Evolutionary conservation across 352 stramenopile species (phyloP).

Genomic region (Pythium brassicae): DNA sequence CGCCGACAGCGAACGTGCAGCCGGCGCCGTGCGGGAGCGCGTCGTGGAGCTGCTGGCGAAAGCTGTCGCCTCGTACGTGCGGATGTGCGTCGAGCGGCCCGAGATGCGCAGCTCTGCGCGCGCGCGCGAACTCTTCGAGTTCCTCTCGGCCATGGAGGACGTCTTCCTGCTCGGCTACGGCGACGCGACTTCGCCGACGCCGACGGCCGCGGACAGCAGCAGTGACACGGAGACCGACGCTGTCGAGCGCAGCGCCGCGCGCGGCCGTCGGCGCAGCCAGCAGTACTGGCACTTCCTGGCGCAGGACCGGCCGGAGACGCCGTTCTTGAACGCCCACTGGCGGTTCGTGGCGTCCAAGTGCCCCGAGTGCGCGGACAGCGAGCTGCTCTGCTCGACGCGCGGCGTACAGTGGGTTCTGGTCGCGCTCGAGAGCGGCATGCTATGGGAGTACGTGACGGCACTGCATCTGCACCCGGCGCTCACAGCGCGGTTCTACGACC

Average conservation of each 20-base stretch:
- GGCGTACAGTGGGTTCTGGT: constrained; percentile 70
- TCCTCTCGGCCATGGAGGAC: constrained; percentile 66
- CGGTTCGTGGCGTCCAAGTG: constrained; percentile 53
- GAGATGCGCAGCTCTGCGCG: constrained; percentile 67
- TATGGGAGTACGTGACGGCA: constrained; percentile 56
- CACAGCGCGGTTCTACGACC: constrained; percentile 54
- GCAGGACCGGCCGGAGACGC: constrained; percentile 39
- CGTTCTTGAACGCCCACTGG: constrained; percentile 53
- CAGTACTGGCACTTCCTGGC: constrained; percentile 68
- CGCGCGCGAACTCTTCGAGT: constrained; percentile 62
- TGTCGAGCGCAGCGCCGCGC: too few relatives aligned
- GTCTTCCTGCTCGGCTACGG: constrained; percentile 63
- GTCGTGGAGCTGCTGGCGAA: constrained; percentile 58
- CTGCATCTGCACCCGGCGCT: constrained; percentile 36
- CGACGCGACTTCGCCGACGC: constrained; percentile 9
- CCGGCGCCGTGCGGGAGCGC: constrained; percentile 36
- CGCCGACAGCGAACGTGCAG: constrained; percentile 10
- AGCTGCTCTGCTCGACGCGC: constrained; percentile 64
- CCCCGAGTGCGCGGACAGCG: constrained; percentile 40
- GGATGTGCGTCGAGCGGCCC: constrained; percentile 48
- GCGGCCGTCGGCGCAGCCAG: background rate
- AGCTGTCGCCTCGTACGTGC: constrained; percentile 45
- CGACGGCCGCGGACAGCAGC: background rate
- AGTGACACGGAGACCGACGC: constrained; percentile 1
- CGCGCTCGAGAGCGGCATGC: constrained; percentile 49